A percentile compares a stretch with the other conserved stretches of the same genome.
phyloP scores from a whole-genome alignment of 2,329 filamentous ascomycete species.

The Simplicillium aogashimaense region DNA sequence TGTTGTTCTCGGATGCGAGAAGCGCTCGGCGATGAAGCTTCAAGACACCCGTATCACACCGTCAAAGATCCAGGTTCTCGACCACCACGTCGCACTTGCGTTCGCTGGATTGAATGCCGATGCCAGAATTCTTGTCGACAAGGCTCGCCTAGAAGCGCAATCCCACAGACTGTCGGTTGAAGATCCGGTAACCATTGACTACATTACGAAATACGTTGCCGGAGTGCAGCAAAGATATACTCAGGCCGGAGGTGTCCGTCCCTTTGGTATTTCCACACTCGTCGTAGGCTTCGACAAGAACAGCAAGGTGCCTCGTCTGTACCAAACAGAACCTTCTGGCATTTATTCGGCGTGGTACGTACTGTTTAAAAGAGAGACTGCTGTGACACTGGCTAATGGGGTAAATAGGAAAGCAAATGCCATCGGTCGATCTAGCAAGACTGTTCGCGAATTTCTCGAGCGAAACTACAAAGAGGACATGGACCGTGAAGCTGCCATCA shows the following conservation, averaged over 20 bases:
- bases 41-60: conserved; percentile 99
- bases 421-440: conserved; percentile 97
- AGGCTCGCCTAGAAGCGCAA: conserved; percentile 93
- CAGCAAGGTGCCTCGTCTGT: conserved; percentile 78
- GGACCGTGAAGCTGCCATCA: conserved; percentile 92
- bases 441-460: conserved; percentile 95
- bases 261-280: conserved; percentile 97
- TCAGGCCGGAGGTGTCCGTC: conserved; percentile 93
- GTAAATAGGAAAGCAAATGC: conserved; percentile 88
- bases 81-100: conserved; percentile 91
- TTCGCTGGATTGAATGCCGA: conserved; percentile 97
- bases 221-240: conserved; percentile 98
- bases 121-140: conserved; percentile 95
- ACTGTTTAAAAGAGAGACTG: conserved; percentile 1
- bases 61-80: conserved; percentile 94
- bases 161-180: conserved; percentile 95
- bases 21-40: conserved; percentile 97
- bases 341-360: conserved; percentile 97
- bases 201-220: conserved; percentile 98
- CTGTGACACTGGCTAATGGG: conserved; percentile 4
- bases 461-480: conserved; percentile 98
- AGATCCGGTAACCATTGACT: conserved; percentile 95
- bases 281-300: conserved; percentile 98
- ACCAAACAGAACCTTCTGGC: conserved; percentile 98
- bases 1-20: conserved; percentile 95